A percentile compares a stretch with the other conserved stretches of the same genome.
These are phyloP conservation scores for Asclepias syriaca DNA, from an alignment of 257 asterid genomes.

Conservation along the genomic window DNA sequence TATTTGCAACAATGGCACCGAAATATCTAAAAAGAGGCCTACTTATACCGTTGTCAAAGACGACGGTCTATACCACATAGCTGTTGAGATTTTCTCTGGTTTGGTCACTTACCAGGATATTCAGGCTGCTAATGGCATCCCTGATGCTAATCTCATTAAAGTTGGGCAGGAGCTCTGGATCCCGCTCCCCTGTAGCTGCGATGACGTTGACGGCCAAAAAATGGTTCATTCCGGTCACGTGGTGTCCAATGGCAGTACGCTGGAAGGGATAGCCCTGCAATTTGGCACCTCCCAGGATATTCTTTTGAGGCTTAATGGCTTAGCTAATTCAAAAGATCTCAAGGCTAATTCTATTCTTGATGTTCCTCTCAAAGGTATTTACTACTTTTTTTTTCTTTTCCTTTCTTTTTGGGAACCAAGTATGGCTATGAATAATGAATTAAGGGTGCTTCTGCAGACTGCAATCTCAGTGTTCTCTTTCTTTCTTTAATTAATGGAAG, in stretches of 20 bases:
- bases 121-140: slow-evolving; percentile 46
- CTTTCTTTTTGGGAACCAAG: too few species aligned
- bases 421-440: background rate
- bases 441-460: background rate
- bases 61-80: slow-evolving; percentile 63
- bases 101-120: slow-evolving; percentile 40
- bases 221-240: slow-evolving; percentile 75
- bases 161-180: slow-evolving; percentile 55
- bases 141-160: slow-evolving; percentile 23
- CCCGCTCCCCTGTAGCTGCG: slow-evolving; percentile 95
- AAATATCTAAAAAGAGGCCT: slow-evolving; percentile 50
- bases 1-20: slow-evolving; percentile 53
- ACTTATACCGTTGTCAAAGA: slow-evolving; percentile 45
- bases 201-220: slow-evolving; percentile 42
- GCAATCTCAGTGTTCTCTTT: too few species aligned
- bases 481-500: too few species aligned
- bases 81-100: slow-evolving; percentile 48
- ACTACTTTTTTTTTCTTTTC: background rate
- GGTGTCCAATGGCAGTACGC: slow-evolving; percentile 46
- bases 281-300: slow-evolving; percentile 42
- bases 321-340: slow-evolving; percentile 38
- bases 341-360: slow-evolving; percentile 55
- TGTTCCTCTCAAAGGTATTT: slow-evolving; percentile 78
- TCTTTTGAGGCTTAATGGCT: slow-evolving; percentile 46
- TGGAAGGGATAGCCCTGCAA: slow-evolving; percentile 52